phyloP scores from a whole-genome alignment of 331 rosid species.

The Prunus yedoensis region DNA sequence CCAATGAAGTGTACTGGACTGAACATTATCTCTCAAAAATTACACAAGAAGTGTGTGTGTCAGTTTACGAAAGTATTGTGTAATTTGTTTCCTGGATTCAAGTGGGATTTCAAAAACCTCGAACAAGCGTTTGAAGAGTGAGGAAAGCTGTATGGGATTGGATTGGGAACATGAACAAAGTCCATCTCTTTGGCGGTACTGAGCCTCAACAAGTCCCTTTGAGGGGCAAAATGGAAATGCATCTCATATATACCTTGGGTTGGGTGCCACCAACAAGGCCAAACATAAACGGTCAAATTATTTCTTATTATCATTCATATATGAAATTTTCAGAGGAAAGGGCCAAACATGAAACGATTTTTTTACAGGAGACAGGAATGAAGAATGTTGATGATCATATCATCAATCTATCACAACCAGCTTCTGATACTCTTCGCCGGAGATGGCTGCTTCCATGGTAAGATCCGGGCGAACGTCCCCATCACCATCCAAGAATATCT shows the following conservation, averaged over 20 bases:
- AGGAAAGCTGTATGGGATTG: slow-evolving; percentile 47
- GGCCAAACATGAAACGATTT: too few relatives aligned
- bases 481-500: slow-evolving; percentile 42
- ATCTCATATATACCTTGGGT: slow-evolving; percentile 47
- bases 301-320: too few relatives aligned
- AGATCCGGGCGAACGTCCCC: slow-evolving; percentile 34
- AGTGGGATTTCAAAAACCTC: slow-evolving; percentile 95
- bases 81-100: slow-evolving; percentile 15
- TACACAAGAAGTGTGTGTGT: too few relatives aligned
- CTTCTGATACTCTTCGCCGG: slow-evolving; percentile 49
- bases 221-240: slow-evolving; percentile 64
- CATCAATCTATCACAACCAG: slow-evolving; percentile 47
- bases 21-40: too few relatives aligned
- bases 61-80: too few relatives aligned
- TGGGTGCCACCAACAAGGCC: slow-evolving; percentile 40
- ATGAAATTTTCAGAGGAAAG: too few relatives aligned
- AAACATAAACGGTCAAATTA: too few relatives aligned
- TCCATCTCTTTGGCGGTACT: slow-evolving; percentile 79
- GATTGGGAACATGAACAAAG: slow-evolving; percentile 41
- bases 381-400: background rate
- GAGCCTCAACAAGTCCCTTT: slow-evolving; percentile 78
- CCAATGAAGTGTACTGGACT: too few relatives aligned
- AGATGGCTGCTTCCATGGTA: slow-evolving; percentile 49
- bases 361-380: background rate
- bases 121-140: slow-evolving; percentile 91